Conservation (phyloP, 805 yeast genomes). For the Nakazawaea molendinolei region DNA sequence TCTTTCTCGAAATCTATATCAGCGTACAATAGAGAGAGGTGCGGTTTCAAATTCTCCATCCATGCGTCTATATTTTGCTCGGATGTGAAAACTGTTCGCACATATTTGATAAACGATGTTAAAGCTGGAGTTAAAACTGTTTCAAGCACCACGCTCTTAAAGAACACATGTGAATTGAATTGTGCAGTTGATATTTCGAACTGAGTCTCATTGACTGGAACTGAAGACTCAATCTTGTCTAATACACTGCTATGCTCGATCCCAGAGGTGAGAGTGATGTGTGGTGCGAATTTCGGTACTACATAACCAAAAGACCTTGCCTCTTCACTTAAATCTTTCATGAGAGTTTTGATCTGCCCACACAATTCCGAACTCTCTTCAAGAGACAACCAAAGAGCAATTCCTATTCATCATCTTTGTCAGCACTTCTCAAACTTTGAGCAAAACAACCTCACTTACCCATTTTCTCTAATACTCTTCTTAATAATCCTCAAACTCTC, state of each 20-base stretch:
- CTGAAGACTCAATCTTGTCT: not conserved
- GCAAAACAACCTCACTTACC: too few species aligned
- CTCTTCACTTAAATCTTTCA: not conserved
- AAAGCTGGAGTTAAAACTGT: not conserved
- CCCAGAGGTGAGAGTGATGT: conserved; percentile 3
- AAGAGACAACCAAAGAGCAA: conserved; percentile 4
- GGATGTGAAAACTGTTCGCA: not conserved
- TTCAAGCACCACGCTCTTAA: conserved; percentile 1
- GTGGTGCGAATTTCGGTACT: not conserved
- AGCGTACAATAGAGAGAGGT: conserved; percentile 4
- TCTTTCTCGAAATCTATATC: not conserved
- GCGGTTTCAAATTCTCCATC: not conserved
- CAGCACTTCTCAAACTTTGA: too few species aligned
- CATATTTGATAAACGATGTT: not conserved
- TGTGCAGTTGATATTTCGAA: not conserved
- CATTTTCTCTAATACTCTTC: too few species aligned
- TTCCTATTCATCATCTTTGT: conserved; percentile 1
- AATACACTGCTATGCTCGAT: not conserved
- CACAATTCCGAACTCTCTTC: not conserved
- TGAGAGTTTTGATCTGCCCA: not conserved
- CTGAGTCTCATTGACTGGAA: not conserved
- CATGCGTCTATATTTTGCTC: not conserved
- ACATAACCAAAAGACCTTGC: not conserved
- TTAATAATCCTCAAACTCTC: too few species aligned
- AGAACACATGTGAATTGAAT: not conserved